Evolutionary conservation across 1,284 basidiomycete species (phyloP).

Genomic region (Sporisorium sorghi): DNA sequence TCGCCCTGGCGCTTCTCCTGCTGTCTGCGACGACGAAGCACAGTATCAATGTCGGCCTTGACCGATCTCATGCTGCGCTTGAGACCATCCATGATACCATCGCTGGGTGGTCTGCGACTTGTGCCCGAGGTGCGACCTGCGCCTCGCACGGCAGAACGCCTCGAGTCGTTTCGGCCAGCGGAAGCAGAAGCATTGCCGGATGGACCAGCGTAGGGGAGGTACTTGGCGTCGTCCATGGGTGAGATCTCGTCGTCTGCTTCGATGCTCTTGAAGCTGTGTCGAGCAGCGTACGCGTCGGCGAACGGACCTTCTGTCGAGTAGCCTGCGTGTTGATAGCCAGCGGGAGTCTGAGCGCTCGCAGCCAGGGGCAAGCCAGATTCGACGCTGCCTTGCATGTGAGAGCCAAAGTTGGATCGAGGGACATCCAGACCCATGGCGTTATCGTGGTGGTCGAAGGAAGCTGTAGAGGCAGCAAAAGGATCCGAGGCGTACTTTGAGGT

Average conservation of each 20-base stretch:
- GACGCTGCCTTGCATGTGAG: conserved; percentile 40
- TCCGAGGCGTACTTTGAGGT: conserved; percentile 17
- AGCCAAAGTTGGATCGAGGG: conserved; percentile 33
- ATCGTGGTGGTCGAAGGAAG: conserved; percentile 39
- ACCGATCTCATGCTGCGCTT: conserved; percentile 49
- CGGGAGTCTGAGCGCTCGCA: conserved; percentile 45
- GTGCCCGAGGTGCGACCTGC: conserved; percentile 32
- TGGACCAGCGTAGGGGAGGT: conserved; percentile 16
- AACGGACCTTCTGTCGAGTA: conserved; percentile 50
- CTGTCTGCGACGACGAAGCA: conserved; percentile 49
- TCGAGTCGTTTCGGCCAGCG: conserved; percentile 6
- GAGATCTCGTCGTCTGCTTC: conserved; percentile 65
- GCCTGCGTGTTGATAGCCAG: conserved; percentile 42
- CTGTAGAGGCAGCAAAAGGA: conserved; percentile 34
- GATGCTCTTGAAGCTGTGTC: conserved; percentile 61
- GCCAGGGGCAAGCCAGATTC: conserved; percentile 58
- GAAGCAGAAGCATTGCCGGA: conserved; percentile 1
- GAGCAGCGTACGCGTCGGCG: conserved; percentile 55
- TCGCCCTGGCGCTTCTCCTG: conserved; percentile 51
- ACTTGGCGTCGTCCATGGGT: conserved; percentile 36
- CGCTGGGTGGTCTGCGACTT: conserved; percentile 45
- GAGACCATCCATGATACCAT: conserved; percentile 49
- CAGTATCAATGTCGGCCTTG: conserved; percentile 49
- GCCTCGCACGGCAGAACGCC: conserved; percentile 14
- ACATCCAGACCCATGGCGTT: conserved; percentile 48